A percentile compares a stretch with the other conserved stretches of the same genome.
These are phyloP conservation scores for Geotrichum armillariae DNA, from an alignment of 1,139 yeast species.

Conservation along the genomic window DNA sequence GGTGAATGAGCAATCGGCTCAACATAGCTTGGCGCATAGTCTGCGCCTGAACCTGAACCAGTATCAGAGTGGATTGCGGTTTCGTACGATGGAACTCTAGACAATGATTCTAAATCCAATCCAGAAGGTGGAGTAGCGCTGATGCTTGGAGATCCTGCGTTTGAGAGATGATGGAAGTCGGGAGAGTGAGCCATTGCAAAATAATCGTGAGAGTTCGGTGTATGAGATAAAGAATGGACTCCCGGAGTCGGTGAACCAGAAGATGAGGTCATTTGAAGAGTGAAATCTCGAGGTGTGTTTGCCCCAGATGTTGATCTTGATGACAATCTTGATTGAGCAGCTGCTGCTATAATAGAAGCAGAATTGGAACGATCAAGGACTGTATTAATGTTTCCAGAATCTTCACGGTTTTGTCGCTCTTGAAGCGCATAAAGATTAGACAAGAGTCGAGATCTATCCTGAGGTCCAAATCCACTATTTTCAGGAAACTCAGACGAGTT, in stretches of 20 bases:
- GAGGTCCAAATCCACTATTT: conserved; percentile 26
- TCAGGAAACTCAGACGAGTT: conserved; percentile 28
- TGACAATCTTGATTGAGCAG: too few relatives aligned
- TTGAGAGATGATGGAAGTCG: conserved; percentile 11
- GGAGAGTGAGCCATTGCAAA: conserved; percentile 7
- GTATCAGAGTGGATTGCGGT: too few relatives aligned
- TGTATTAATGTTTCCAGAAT: too few relatives aligned
- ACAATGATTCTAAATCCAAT: conserved; percentile 47
- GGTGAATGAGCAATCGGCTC: conserved; percentile 4
- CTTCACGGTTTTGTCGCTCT: conserved; percentile 26
- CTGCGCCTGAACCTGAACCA: conserved; percentile 28
- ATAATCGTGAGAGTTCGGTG: background rate
- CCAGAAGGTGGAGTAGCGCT: background rate
- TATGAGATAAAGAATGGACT: background rate
- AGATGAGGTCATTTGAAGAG: too few relatives aligned
- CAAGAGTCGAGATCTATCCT: conserved; percentile 33
- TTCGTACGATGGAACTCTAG: conserved; percentile 78
- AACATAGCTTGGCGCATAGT: conserved; percentile 12
- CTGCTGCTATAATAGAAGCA: too few relatives aligned
- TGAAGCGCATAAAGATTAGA: conserved; percentile 36
- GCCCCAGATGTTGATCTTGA: too few relatives aligned
- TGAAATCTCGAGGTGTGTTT: too few relatives aligned
- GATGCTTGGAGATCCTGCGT: conserved; percentile 12
- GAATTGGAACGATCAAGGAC: too few relatives aligned
- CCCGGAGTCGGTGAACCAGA: too few relatives aligned